A percentile compares a stretch with the other conserved stretches of the same genome.
phyloP scores from a whole-genome alignment of 345 rosid species.

The Rhodomyrtus tomentosa region DNA sequence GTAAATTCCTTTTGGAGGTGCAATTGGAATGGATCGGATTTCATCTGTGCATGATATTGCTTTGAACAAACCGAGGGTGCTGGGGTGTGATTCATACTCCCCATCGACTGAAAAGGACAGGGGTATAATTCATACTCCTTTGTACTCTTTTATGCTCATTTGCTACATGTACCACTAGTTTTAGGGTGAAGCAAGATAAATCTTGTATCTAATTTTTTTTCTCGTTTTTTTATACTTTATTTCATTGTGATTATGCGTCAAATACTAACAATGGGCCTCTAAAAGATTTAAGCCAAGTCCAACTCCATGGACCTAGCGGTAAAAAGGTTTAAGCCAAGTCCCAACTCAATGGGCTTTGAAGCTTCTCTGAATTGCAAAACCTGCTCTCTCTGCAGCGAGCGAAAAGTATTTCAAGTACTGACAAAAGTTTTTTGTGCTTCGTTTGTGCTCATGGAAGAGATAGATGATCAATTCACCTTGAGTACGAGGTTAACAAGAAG shows the following conservation, averaged over 20 bases:
- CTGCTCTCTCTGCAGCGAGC: background rate
- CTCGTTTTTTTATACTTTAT: too few relatives aligned
- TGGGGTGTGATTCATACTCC: too few relatives aligned
- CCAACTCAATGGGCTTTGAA: background rate
- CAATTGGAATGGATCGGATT: constrained; percentile 64
- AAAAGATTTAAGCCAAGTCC: background rate
- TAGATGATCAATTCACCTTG: background rate
- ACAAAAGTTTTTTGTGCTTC: background rate
- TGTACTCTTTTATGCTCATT: too few relatives aligned
- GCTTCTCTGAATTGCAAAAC: background rate
- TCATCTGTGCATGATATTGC: constrained; percentile 17
- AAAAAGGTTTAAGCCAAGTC: constrained; percentile 1
- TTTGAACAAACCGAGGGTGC: constrained; percentile 14
- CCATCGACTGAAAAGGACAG: too few relatives aligned
- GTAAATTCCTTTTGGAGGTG: constrained; percentile 24
- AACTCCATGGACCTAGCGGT: constrained; percentile 11
- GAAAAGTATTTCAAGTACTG: background rate
- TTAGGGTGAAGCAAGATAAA: too few relatives aligned
- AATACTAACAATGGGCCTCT: background rate
- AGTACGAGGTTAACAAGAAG: accelerated
- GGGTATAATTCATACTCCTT: too few relatives aligned
- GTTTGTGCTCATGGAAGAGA: background rate
- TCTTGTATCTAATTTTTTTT: too few relatives aligned
- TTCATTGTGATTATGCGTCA: too few relatives aligned
- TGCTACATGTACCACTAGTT: too few relatives aligned